Base-by-base conservation (phyloP, 2,329 filamentous ascomycete species). In the Aspergillus puulaauensis region DNA sequence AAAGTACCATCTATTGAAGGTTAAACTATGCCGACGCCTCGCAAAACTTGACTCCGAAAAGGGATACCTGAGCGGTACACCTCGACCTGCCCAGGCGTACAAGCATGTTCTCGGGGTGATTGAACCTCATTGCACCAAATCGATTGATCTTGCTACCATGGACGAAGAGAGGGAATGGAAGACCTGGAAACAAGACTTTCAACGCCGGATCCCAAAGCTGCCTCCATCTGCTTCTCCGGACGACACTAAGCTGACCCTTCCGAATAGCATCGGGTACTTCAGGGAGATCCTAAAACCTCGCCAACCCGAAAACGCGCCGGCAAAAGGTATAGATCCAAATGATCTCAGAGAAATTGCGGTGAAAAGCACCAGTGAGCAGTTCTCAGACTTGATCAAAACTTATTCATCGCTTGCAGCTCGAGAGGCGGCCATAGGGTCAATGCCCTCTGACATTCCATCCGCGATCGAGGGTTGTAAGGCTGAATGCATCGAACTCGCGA, bases 1-100 rank as follows among this genome's bases (percentile, higher is more conserved):
- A 9, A 57, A 70, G 3, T 61, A 75, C 3, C 66, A 72, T 3
- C 65, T 75, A 15, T 63, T 86, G 5, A 78, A 76, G 48, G 70
- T 79, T 33, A 89, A 87, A 65, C 70, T 87, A 0, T 80, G 79
- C 59, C 78, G 82, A 21, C 81, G 85, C 0, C 76, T 88, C 14
- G 80, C 79, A 0, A 89, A 89, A 65, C 64, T 88, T 0, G 80
- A 86, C 33, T 64, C 67, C 0, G 78, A 81, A 47, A 71, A 66
- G 15, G 51, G 52, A 12, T 5, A 17, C 12, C 9, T 54, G 19
- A 40, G 14, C 24, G 6, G 9, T 3, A 35, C n/a, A n/a, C 11
- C 35, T 27, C 31, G 15, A 27, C 27, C 41, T 14, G 51, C 61
- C 4, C 75, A 75, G 48, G 57, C 66, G 11, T 41, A 31, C 17